Conservation (phyloP, 306 rosid genomes). For the Fragaria iinumae region DNA sequence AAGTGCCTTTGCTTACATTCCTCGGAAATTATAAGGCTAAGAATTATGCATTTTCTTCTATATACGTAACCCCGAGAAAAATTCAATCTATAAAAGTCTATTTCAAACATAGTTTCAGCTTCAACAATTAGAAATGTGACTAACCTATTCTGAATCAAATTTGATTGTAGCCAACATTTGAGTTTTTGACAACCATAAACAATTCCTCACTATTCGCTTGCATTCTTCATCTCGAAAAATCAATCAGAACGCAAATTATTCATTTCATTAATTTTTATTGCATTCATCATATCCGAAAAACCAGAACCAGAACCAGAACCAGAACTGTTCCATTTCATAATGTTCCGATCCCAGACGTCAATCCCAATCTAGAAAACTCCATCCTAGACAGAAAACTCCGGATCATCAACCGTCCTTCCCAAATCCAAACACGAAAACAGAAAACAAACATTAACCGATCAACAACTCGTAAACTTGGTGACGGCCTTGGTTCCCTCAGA, state of each 20-base stretch:
- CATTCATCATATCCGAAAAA: background rate
- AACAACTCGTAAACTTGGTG: conserved; percentile 74
- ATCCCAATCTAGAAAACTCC: background rate
- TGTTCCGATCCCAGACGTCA: background rate
- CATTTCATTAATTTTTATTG: background rate
- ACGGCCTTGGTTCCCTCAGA: conserved; percentile 85
- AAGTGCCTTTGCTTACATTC: background rate
- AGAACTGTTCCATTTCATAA: background rate
- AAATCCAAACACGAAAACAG: background rate
- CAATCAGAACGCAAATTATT: background rate
- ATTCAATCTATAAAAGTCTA: background rate
- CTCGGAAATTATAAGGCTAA: background rate
- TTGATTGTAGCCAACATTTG: background rate
- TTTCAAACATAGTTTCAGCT: background rate
- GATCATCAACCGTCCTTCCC: background rate
- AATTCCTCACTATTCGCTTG: background rate
- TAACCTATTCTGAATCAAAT: background rate
- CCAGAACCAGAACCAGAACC: background rate
- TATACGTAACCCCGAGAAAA: background rate
- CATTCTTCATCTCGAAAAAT: background rate
- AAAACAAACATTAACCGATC: background rate
- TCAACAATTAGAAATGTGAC: background rate
- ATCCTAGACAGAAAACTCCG: background rate
- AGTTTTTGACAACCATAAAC: background rate
- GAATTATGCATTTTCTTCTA: background rate